Evolutionary conservation across 129 eudicot species (phyloP).

Genomic region (Arctium minus): DNA sequence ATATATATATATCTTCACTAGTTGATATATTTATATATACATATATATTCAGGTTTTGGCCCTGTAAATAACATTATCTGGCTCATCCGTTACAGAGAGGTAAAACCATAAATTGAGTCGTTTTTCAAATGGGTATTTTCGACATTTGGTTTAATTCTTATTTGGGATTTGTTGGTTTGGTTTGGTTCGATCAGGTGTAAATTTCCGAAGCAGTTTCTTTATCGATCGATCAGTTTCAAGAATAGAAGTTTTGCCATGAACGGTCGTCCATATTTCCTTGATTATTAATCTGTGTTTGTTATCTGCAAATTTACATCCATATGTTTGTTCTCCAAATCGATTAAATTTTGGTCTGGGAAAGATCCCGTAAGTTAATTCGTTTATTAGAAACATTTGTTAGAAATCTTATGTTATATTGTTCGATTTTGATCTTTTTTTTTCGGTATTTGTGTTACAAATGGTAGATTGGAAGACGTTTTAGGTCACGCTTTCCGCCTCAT

Average conservation of each 20-base stretch:
- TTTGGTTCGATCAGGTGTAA: conserved; percentile 25
- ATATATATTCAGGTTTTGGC: conserved; percentile 21
- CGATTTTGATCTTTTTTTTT: not conserved
- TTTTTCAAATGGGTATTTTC: not conserved
- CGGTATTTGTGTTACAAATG: not conserved
- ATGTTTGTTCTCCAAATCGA: conserved; percentile 12
- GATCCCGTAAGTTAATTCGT: not conserved
- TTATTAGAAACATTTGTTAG: not conserved
- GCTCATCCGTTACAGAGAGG: conserved; percentile 26
- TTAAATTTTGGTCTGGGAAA: conserved; percentile 12
- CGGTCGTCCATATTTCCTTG: not conserved
- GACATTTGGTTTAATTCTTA: not conserved
- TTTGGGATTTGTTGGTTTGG: not conserved
- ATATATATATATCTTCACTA: not conserved
- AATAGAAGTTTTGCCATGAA: conserved; percentile 21
- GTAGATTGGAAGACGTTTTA: not conserved
- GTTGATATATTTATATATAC: not conserved
- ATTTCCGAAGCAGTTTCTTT: conserved; percentile 28
- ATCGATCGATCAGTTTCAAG: conserved; percentile 14
- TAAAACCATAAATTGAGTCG: not conserved
- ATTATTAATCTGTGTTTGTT: conserved; percentile 15
- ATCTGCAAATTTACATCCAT: not conserved
- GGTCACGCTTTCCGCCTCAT: not conserved
- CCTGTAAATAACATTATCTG: conserved; percentile 23
- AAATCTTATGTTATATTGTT: not conserved